Evolutionary conservation across 768 basidiomycete species (phyloP).

Genomic region (Pisolithus albus): DNA sequence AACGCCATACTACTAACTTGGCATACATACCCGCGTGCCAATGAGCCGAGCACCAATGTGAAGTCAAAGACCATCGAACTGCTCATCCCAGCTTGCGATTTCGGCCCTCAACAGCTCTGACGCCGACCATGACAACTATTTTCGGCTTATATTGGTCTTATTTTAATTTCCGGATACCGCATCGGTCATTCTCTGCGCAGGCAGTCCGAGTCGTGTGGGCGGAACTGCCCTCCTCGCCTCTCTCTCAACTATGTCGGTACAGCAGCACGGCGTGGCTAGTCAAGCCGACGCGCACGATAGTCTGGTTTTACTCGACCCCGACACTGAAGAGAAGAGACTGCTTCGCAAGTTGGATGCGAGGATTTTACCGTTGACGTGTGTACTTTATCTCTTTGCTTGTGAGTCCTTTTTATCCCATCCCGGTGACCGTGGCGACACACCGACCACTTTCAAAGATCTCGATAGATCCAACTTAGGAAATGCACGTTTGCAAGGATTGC

Average conservation of each 20-base stretch:
- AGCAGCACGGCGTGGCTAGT: constrained; percentile 1
- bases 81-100: not conserved
- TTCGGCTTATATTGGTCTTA: not conserved
- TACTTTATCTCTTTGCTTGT: constrained; percentile 78
- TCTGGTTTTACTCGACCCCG: constrained; percentile 13
- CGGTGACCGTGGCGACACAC: not conserved
- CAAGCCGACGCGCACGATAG: constrained; percentile 8
- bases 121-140: no score
- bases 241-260: not conserved
- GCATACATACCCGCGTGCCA: no score
- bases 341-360: constrained; percentile 59
- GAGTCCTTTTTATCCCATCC: constrained; percentile 21
- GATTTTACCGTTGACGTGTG: constrained; percentile 64
- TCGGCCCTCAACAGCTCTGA: not conserved
- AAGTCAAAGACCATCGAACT: no score
- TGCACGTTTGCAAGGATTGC: constrained; percentile 66
- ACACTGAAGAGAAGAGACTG: constrained; percentile 42
- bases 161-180: not conserved
- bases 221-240: not conserved
- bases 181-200: not conserved
- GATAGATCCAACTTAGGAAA: constrained; percentile 79
- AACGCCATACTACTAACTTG: no score
- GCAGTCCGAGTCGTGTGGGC: not conserved
- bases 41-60: no score
- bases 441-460: constrained; percentile 33